A percentile compares a stretch with the other conserved stretches of the same genome.
Conservation (phyloP, 2,329 filamentous ascomycete genomes). For the Alternaria longipes region DNA sequence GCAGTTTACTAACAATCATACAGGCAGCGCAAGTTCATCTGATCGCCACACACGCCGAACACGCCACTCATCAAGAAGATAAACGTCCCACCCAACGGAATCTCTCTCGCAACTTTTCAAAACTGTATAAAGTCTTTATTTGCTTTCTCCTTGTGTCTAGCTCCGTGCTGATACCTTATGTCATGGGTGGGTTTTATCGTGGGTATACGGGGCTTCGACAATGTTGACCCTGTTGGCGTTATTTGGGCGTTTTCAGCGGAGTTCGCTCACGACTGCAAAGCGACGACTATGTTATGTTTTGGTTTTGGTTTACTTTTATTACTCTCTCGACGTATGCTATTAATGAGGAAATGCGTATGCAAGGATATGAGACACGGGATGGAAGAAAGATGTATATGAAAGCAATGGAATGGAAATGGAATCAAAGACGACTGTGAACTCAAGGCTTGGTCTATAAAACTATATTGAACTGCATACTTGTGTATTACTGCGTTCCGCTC, state of each 20-base stretch:
- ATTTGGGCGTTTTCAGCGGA: slow-evolving; percentile 1
- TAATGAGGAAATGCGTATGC: slow-evolving; percentile 8
- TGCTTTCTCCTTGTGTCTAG: slow-evolving; percentile 2
- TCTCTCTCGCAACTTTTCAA: background rate
- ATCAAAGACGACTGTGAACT: background rate
- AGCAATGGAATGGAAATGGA: background rate
- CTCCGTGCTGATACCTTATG: background rate
- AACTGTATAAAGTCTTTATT: slow-evolving; percentile 15
- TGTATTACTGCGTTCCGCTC: background rate
- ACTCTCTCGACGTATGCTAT: slow-evolving; percentile 1
- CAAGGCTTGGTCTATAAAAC: background rate
- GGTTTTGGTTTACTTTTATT: background rate
- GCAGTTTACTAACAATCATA: slow-evolving; percentile 29
- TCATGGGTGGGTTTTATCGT: background rate
- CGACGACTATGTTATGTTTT: background rate
- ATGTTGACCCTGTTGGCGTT: background rate
- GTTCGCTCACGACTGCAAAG: slow-evolving; percentile 5
- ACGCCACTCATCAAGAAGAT: slow-evolving; percentile 46
- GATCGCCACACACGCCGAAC: slow-evolving; percentile 54
- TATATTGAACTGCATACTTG: background rate
- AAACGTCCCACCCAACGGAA: background rate
- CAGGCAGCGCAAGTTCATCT: slow-evolving; percentile 57
- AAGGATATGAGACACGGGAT: background rate
- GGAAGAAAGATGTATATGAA: slow-evolving; percentile 4
- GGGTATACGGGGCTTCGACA: slow-evolving; percentile 1